Percentiles rank a stretch among this genome's conserved stretches.
phyloP scores from a whole-genome alignment of 768 basidiomycete genomes.

The Hypholoma sublateritium region DNA sequence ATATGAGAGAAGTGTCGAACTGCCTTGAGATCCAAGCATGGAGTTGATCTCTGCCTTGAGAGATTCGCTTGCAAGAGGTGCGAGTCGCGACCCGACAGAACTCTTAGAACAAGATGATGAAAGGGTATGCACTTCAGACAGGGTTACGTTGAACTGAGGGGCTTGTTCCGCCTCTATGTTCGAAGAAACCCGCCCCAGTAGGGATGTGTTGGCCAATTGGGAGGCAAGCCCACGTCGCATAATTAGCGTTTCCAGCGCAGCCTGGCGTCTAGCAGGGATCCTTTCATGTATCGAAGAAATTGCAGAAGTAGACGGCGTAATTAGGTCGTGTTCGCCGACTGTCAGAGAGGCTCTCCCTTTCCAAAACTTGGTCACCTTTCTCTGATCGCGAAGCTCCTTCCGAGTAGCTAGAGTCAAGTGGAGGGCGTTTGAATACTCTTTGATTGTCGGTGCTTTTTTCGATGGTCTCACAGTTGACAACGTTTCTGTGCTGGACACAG shows the following conservation, averaged over 20 bases:
- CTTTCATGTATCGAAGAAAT: slow-evolving; percentile 36
- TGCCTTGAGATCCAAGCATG: slow-evolving; percentile 18
- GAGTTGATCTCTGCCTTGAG: slow-evolving; percentile 22
- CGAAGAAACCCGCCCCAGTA: neutral
- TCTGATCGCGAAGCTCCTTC: slow-evolving; percentile 41
- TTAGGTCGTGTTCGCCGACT: slow-evolving; percentile 17
- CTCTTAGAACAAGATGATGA: slow-evolving; percentile 11
- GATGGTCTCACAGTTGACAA: neutral
- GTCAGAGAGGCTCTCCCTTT: slow-evolving; percentile 40
- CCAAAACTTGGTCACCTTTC: slow-evolving; percentile 46
- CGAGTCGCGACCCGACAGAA: slow-evolving; percentile 19
- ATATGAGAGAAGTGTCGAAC: slow-evolving; percentile 8
- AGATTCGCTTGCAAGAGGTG: slow-evolving; percentile 26
- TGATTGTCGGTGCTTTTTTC: slow-evolving; percentile 31
- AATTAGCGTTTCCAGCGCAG: slow-evolving; percentile 41
- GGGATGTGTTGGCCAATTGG: neutral
- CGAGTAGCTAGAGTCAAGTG: slow-evolving; percentile 44
- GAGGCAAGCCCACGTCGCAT: slow-evolving; percentile 14
- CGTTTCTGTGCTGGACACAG: neutral
- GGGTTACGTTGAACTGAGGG: neutral
- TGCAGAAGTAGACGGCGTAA: slow-evolving; percentile 40
- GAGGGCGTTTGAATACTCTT: slow-evolving; percentile 50
- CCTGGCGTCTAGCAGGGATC: slow-evolving; percentile 33
- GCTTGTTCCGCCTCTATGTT: neutral
- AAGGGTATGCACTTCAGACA: neutral